Percentiles rank a stretch among this genome's conserved stretches.
These are phyloP conservation scores for Aspergillus melleus DNA, from an alignment of 2,329 filamentous ascomycete species.

Conservation along the genomic window DNA sequence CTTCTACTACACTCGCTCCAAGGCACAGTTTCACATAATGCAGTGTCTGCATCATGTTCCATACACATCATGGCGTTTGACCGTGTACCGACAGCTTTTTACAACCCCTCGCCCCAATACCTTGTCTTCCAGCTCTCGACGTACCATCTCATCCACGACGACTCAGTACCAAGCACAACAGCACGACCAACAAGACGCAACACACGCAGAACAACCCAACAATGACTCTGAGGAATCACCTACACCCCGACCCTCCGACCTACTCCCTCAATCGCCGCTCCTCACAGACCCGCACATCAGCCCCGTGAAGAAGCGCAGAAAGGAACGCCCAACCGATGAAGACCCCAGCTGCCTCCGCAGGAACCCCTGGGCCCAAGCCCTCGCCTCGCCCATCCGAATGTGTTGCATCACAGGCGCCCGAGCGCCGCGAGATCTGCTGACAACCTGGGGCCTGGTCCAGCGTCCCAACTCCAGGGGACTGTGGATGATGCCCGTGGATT, in stretches of 20 bases:
- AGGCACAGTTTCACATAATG: slow-evolving; percentile 20
- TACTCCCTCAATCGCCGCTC: slow-evolving; percentile 39
- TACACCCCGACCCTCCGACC: slow-evolving; percentile 27
- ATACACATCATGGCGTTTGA: slow-evolving; percentile 35
- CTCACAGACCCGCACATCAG: slow-evolving; percentile 23
- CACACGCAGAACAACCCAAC: background rate
- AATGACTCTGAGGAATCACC: background rate
- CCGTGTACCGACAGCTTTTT: slow-evolving; percentile 26
- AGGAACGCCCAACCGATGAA: slow-evolving; percentile 20
- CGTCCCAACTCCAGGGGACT: slow-evolving; percentile 24
- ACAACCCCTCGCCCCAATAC: slow-evolving; percentile 1
- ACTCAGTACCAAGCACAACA: slow-evolving; percentile 1
- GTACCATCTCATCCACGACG: slow-evolving; percentile 14
- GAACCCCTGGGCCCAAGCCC: slow-evolving; percentile 43
- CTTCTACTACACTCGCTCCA: background rate
- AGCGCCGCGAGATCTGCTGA: slow-evolving; percentile 35
- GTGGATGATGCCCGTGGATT: slow-evolving; percentile 36
- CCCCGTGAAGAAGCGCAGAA: slow-evolving; percentile 26
- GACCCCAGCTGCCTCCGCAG: slow-evolving; percentile 31
- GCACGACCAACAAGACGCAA: background rate
- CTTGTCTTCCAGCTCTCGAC: slow-evolving; percentile 1
- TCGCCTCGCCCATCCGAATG: slow-evolving; percentile 38
- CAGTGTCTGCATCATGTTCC: slow-evolving; percentile 27
- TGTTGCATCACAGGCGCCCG: slow-evolving; percentile 34
- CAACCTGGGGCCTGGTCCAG: slow-evolving; percentile 37